phyloP scores from a whole-genome alignment of 306 rosid species.

The Lablab purpureus region DNA sequence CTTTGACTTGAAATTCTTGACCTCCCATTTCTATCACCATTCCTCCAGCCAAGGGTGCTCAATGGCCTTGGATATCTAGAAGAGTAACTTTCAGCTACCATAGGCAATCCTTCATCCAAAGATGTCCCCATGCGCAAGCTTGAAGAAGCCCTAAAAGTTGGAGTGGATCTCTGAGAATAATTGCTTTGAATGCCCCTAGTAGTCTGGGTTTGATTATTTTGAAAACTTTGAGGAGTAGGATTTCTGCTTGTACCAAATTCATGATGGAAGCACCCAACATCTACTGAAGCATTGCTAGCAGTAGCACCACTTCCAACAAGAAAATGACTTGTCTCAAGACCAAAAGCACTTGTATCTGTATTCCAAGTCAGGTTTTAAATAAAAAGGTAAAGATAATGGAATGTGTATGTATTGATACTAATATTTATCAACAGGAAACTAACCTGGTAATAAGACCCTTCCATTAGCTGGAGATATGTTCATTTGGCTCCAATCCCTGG shows the following conservation, averaged over 20 bases:
- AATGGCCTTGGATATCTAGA: slow-evolving; percentile 70
- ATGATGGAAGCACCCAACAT: slow-evolving; percentile 68
- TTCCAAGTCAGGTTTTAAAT: slow-evolving; percentile 33
- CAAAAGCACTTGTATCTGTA: slow-evolving; percentile 66
- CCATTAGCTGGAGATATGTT: slow-evolving; percentile 63
- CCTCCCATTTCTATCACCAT: slow-evolving; percentile 73
- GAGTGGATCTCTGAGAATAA: slow-evolving; percentile 72
- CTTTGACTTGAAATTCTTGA: slow-evolving; percentile 69
- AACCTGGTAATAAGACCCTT: slow-evolving; percentile 63
- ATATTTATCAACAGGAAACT: slow-evolving; percentile 37
- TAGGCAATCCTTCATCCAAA: slow-evolving; percentile 67
- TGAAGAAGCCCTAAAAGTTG: slow-evolving; percentile 73
- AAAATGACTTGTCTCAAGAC: slow-evolving; percentile 65
- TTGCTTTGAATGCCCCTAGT: slow-evolving; percentile 70
- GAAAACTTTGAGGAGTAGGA: slow-evolving; percentile 62
- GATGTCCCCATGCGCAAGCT: slow-evolving; percentile 69
- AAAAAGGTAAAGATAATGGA: slow-evolving; percentile 17
- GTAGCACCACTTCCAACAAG: slow-evolving; percentile 64
- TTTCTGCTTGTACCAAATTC: slow-evolving; percentile 62
- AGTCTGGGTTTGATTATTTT: slow-evolving; percentile 56
- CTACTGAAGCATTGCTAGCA: slow-evolving; percentile 60
- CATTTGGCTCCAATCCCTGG: slow-evolving; percentile 78
- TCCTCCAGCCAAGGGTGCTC: slow-evolving; percentile 62
- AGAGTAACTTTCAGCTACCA: slow-evolving; percentile 67
- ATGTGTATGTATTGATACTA: neutral